Conservation (phyloP, 225 moss, liverwort and hornwort genomes). For the Straminergon stramineum region DNA sequence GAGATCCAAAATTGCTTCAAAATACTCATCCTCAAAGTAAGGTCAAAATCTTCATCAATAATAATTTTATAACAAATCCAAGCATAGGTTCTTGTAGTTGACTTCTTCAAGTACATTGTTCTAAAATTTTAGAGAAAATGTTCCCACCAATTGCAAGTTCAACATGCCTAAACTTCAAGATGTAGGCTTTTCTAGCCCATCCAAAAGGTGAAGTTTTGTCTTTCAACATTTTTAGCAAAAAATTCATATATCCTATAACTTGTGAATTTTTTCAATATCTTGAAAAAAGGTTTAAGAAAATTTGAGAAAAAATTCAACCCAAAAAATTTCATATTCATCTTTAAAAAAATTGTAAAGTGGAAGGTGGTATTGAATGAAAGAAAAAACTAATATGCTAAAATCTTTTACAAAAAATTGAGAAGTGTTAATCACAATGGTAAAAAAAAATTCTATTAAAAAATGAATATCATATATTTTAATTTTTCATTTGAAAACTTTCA, state of each 20-base stretch:
- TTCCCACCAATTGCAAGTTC: not conserved
- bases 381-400: not conserved
- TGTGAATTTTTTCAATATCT: not conserved
- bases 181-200: not conserved
- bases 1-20: not conserved
- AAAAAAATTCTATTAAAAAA: not conserved
- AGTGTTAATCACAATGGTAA: not conserved
- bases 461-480: not conserved
- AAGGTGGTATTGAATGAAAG: too few species aligned
- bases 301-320: too few species aligned
- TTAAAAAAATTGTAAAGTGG: too few species aligned
- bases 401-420: not conserved
- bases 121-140: not conserved
- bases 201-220: not conserved
- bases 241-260: not conserved
- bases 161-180: not conserved
- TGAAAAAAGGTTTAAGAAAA: not conserved
- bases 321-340: not conserved
- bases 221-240: not conserved
- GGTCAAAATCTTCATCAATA: not conserved
- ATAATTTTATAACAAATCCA: not conserved
- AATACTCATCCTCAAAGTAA: not conserved
- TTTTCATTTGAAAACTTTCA: not conserved
- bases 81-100: fast-evolving
- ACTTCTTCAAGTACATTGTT: not conserved